Evolutionary conservation across 2,329 filamentous ascomycete genomes (phyloP).

Genomic region (Exophiala xenobiotica): DNA sequence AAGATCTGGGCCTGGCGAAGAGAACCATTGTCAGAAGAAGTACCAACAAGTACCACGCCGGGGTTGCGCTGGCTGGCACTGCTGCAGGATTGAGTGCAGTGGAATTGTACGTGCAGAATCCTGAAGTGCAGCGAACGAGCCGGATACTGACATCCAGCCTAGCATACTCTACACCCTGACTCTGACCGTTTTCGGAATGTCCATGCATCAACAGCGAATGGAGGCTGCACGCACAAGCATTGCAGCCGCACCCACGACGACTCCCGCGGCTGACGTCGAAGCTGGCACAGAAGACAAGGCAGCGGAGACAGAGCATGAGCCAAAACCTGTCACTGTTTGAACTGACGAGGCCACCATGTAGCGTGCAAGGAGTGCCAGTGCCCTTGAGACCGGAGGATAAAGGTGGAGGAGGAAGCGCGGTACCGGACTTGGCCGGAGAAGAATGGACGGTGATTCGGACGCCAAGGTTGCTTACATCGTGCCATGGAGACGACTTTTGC

Average conservation of each 20-base stretch:
- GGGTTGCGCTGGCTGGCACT: slow-evolving; percentile 25
- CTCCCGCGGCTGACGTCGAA: background rate
- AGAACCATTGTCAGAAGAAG: slow-evolving; percentile 9
- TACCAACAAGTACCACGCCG: slow-evolving; percentile 16
- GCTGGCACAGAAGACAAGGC: background rate
- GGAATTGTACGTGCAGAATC: slow-evolving; percentile 24
- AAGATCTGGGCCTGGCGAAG: slow-evolving; percentile 11
- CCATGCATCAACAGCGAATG: slow-evolving; percentile 20
- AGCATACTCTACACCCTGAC: slow-evolving; percentile 26
- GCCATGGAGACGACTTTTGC: background rate
- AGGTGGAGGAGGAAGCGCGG: too few species aligned
- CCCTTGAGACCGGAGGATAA: too few species aligned
- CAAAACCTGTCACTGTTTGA: too few species aligned
- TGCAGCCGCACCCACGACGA: background rate
- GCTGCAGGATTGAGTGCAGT: slow-evolving; percentile 24
- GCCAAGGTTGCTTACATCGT: background rate
- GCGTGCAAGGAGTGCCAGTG: too few species aligned
- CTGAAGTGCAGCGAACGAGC: background rate
- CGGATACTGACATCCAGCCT: background rate
- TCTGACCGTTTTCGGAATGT: slow-evolving; percentile 22
- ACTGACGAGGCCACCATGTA: background rate
- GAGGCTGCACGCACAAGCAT: background rate
- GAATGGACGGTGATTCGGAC: background rate
- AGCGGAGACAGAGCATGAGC: background rate
- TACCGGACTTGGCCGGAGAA: slow-evolving; percentile 4